Conservation (phyloP, 73 alveolate species). For the Blepharisma stoltei region DNA sequence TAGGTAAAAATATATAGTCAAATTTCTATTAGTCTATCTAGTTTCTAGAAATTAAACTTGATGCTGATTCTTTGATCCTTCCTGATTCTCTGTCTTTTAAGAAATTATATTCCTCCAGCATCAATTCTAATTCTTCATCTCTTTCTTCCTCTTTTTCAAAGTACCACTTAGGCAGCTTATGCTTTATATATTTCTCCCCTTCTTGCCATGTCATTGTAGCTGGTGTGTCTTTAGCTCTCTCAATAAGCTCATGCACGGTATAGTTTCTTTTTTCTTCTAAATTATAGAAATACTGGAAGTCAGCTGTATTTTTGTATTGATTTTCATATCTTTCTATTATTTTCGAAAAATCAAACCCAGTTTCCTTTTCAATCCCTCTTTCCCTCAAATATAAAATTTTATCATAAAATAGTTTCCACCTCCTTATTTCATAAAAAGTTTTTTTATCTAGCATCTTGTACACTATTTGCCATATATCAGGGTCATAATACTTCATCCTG, state of each 20-base stretch:
- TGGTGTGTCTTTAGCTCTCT: constrained; percentile 16
- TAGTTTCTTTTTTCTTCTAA: constrained; percentile 1
- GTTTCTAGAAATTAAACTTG: no score
- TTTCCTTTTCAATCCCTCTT: neutral
- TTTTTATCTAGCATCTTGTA: neutral
- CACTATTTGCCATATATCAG: neutral
- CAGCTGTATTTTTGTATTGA: neutral
- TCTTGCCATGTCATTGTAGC: constrained; percentile 8
- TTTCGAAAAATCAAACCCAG: neutral
- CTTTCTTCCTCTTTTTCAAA: neutral
- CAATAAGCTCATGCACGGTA: neutral
- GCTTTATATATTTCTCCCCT: constrained; percentile 18
- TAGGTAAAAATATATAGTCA: no score
- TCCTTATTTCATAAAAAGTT: neutral
- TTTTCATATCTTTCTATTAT: neutral
- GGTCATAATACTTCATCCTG: neutral
- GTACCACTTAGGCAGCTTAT: constrained; percentile 6
- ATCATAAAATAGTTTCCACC: neutral
- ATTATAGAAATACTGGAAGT: neutral
- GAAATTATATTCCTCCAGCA: constrained; percentile 78
- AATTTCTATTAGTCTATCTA: no score
- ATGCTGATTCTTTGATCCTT: no score
- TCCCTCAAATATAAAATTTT: neutral
- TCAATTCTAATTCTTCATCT: constrained; percentile 51
- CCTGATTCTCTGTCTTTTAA: constrained; percentile 59